These are phyloP conservation scores for Plectosphaerella cucumerina DNA, from an alignment of 2,329 filamentous ascomycete genomes.

Conservation along the genomic window DNA sequence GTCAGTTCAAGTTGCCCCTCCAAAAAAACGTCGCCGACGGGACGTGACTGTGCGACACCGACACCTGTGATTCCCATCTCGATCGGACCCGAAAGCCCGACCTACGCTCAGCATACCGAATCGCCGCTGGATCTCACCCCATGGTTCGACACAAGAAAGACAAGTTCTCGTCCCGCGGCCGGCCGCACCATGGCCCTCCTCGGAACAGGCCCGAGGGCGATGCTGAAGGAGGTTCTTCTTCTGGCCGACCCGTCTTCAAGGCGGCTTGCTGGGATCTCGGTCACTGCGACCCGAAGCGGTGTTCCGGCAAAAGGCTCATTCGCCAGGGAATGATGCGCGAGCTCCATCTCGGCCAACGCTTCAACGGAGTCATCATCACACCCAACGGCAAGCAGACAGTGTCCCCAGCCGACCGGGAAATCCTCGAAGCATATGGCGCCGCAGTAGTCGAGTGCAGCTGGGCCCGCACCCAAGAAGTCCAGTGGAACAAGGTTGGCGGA, in stretches of 20 bases:
- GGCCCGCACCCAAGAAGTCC: constrained; percentile 88
- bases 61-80: too few species aligned
- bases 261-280: constrained; percentile 97
- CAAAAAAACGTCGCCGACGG: too few species aligned
- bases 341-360: constrained; percentile 85
- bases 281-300: constrained; percentile 95
- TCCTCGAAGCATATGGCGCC: constrained; percentile 84
- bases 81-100: background rate
- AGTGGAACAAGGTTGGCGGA: constrained; percentile 86
- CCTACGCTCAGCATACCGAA: background rate
- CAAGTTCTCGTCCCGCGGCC: constrained; percentile 65
- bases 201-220: constrained; percentile 47
- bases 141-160: constrained; percentile 99
- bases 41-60: too few species aligned
- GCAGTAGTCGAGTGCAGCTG: constrained; percentile 97
- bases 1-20: too few species aligned
- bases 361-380: constrained; percentile 87
- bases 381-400: constrained; percentile 87
- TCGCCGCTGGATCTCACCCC: too few species aligned
- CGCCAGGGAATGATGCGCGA: constrained; percentile 90
- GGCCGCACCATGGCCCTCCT: constrained; percentile 56
- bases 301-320: constrained; percentile 93
- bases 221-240: constrained; percentile 22
- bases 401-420: constrained; percentile 74
- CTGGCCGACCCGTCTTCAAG: constrained; percentile 62